Evolutionary conservation across 495 filamentous ascomycete genomes (phyloP).

Genomic region (Oidiodendron maius): DNA sequence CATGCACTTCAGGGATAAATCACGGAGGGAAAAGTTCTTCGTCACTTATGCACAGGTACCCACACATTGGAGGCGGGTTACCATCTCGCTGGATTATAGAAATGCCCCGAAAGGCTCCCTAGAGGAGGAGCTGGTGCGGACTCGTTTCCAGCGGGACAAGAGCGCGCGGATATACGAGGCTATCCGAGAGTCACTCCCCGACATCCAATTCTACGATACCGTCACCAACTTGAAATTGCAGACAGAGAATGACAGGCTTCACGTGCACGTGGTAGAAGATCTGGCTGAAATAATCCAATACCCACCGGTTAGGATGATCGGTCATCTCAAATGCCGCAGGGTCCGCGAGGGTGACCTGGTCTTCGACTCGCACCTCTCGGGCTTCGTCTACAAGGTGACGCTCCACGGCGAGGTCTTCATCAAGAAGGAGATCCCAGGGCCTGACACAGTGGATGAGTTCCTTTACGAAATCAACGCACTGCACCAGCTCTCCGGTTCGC

Average conservation of each 20-base stretch:
- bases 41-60: conserved; percentile 83
- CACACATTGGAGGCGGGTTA: conserved; percentile 79
- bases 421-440: conserved; percentile 97
- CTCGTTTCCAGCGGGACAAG: conserved; percentile 88
- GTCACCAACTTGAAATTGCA: conserved; percentile 95
- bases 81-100: conserved; percentile 91
- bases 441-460: conserved; percentile 94
- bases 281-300: conserved; percentile 92
- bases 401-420: conserved; percentile 66
- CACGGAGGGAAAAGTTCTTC: conserved; percentile 96
- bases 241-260: conserved; percentile 81
- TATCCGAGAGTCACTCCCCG: conserved; percentile 82
- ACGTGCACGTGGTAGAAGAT: conserved; percentile 98
- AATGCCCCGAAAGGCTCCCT: conserved; percentile 73
- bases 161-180: conserved; percentile 93
- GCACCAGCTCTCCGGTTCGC: conserved; percentile 62
- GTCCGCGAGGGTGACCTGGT: conserved; percentile 68
- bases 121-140: conserved; percentile 70
- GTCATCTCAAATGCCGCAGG: conserved; percentile 64
- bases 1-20: conserved; percentile 97
- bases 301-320: conserved; percentile 66
- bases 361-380: conserved; percentile 90
- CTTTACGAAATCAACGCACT: conserved; percentile 97
- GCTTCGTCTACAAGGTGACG: conserved; percentile 93
- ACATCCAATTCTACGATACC: conserved; percentile 92